Conservation (phyloP, 1,139 yeast species). For the Hansenula lynferdii region DNA sequence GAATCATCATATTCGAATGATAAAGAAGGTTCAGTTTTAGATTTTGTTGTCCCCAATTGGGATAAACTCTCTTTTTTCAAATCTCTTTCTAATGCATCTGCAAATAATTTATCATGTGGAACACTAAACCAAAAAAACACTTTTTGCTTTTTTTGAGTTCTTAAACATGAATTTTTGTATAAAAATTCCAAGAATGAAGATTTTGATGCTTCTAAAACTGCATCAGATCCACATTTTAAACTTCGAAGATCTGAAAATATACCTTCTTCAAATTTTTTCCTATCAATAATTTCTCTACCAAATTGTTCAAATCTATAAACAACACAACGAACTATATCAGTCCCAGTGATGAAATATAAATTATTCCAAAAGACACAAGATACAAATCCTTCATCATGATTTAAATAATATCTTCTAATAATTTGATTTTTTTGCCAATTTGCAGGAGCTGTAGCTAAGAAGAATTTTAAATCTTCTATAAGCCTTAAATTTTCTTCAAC, state of each 20-base stretch:
- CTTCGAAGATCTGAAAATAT: constrained; percentile 87
- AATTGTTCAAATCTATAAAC: constrained; percentile 87
- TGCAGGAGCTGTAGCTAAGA: constrained; percentile 90
- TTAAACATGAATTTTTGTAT: constrained; percentile 78
- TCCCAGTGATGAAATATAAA: constrained; percentile 87
- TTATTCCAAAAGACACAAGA: constrained; percentile 93
- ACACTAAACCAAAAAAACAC: constrained; percentile 97
- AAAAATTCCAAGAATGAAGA: constrained; percentile 82
- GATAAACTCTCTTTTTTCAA: constrained; percentile 66
- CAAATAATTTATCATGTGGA: constrained; percentile 87
- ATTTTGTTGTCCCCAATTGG: constrained; percentile 56
- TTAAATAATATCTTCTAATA: constrained; percentile 77
- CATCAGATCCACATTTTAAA: constrained; percentile 83
- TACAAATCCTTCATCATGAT: constrained; percentile 86
- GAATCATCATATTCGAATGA: constrained; percentile 51
- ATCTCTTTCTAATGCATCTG: constrained; percentile 93
- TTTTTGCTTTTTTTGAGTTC: constrained; percentile 96
- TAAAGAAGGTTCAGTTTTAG: constrained; percentile 57
- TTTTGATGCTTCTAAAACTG: constrained; percentile 83
- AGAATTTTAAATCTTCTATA: constrained; percentile 76
- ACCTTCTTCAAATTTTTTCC: constrained; percentile 96
- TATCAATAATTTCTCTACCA: constrained; percentile 78
- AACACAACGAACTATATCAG: constrained; percentile 91
- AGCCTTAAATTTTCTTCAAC: constrained; percentile 52
- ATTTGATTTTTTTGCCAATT: constrained; percentile 91